These are phyloP conservation scores for Diospyros kaki DNA, from an alignment of 148 eudicot species.

Conservation along the genomic window DNA sequence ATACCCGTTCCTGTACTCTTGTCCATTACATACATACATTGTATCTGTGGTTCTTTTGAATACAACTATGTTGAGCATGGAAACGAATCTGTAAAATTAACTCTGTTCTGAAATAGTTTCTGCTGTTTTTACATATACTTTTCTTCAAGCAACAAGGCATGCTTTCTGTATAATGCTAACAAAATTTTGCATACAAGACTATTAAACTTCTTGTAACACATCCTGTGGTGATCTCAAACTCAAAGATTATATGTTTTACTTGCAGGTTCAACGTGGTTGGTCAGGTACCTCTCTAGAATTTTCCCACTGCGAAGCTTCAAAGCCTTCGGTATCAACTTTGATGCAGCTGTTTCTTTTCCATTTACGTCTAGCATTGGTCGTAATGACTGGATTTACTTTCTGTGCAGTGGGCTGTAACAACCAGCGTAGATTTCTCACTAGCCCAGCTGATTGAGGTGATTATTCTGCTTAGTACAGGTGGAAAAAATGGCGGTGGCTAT, in stretches of 20 bases:
- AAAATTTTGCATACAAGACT: neutral
- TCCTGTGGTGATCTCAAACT: neutral
- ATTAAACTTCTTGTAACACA: neutral
- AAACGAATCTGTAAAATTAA: neutral
- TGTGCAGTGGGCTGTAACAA: conserved; percentile 97
- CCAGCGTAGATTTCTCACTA: conserved; percentile 85
- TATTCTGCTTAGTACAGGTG: conserved; percentile 89
- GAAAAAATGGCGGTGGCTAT: conserved; percentile 91
- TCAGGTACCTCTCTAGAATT: conserved; percentile 55
- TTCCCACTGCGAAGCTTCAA: conserved; percentile 4
- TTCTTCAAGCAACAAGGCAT: neutral
- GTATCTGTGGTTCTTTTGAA: neutral
- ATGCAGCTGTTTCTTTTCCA: conserved; percentile 4
- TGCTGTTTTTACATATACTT: neutral
- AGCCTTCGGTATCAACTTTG: conserved; percentile 9
- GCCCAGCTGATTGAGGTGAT: conserved; percentile 90
- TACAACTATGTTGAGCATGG: neutral
- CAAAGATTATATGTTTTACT: neutral
- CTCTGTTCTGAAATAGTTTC: neutral
- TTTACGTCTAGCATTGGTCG: neutral
- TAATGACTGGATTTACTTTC: conserved; percentile 10
- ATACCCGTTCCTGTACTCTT: no score
- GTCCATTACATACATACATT: neutral
- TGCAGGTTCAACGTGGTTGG: conserved; percentile 99
- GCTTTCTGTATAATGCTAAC: neutral